Base-by-base conservation (phyloP, 345 rosid genomes). In the Eucalyptus pumila region DNA sequence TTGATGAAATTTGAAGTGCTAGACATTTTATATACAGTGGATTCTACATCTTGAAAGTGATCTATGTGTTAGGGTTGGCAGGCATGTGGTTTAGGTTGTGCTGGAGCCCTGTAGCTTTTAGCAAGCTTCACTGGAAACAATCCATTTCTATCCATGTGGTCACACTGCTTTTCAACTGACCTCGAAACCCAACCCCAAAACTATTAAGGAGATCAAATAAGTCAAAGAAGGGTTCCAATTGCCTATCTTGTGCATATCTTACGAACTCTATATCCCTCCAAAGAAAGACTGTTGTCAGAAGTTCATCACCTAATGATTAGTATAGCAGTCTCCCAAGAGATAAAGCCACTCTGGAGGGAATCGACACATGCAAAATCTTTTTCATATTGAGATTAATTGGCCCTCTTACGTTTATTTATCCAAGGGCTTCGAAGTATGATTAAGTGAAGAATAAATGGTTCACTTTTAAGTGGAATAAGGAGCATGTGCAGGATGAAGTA, bases 31-130 rank as follows among this genome's bases (percentile, higher is more conserved):
- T 67, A 67, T 67, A 0, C 80, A 24, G 15, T 58, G n/a, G 65
- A 58, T 58, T 26, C 65, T 24, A 58, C 13, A 58, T 58, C 65
- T 26, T 58, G 65, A 58, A 58, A 26, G 14, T 0, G n/a, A 58
- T 58, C 65, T 5, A 58, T 58, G 52, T 50, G 52, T 50, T 14
- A 26, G 65, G n/a, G 14, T 58, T 58, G 65, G 14, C 65, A 24
- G 0, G 30, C n/a, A 58, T 58, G 65, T 58, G n/a, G 1, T 58
- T 58, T 24, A 2, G 65, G 30, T 5, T 0, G n/a, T 24, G 30
- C 65, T 0, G 11, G 65, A 58, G n/a, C 65, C 0, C 11, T 58
- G n/a, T 58, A 0, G 65, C n/a, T 24, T 58, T 58, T 58, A 58
- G 65, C 2, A 26, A 58, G 65, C 11, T 58, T 58, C 27, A 26